phyloP scores from a whole-genome alignment of 345 rosid genomes.

The Kandelia obovata region DNA sequence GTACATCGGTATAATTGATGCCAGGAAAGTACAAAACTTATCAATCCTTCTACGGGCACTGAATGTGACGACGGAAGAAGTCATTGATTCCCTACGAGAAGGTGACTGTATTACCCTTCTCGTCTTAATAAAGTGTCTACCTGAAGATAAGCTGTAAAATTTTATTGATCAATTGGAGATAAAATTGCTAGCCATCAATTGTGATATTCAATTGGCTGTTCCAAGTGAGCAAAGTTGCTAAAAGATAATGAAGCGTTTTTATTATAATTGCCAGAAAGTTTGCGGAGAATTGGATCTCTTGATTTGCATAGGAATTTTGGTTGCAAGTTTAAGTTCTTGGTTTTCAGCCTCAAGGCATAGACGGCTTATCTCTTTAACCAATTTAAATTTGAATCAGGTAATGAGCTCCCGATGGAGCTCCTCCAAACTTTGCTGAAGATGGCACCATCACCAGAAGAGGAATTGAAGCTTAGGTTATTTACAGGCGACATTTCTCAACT shows the following conservation, averaged over 20 bases:
- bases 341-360: neutral
- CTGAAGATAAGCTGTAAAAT: neutral
- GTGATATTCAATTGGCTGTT: neutral
- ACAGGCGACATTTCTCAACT: conserved; percentile 16
- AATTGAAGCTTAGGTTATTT: conserved; percentile 24
- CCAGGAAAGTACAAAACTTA: conserved; percentile 28
- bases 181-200: no score
- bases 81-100: conserved; percentile 25
- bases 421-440: conserved; percentile 27
- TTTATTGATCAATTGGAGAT: no score
- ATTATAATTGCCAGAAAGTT: no score
- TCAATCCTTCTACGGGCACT: conserved; percentile 30
- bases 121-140: neutral
- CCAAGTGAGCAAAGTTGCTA: neutral
- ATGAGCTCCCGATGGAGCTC: conserved; percentile 29
- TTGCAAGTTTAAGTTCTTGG: no score
- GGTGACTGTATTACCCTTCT: conserved; percentile 10
- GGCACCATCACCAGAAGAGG: conserved; percentile 31
- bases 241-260: neutral
- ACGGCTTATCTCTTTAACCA: neutral
- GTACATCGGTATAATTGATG: conserved; percentile 25
- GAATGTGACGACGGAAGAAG: conserved; percentile 29
- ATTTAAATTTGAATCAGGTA: conserved; percentile 13
- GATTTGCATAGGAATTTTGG: neutral
- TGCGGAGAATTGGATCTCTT: no score